Evolutionary conservation across 169 alveolate species (phyloP).

Genomic region (Cryptosporidium andersoni): DNA sequence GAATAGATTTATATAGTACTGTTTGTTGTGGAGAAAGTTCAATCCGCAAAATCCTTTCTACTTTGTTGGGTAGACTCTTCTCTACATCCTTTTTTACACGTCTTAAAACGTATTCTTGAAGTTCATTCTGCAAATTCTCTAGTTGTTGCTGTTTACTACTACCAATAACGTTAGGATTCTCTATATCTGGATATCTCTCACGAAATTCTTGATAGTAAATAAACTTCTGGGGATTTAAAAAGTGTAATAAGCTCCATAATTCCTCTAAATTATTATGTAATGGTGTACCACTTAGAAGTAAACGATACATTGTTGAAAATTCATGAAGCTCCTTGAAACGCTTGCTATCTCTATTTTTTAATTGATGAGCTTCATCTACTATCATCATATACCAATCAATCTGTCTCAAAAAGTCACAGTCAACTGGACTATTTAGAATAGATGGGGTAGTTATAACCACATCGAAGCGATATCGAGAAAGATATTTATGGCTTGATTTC

Average conservation of each 20-base stretch:
- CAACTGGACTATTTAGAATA: constrained; percentile 84
- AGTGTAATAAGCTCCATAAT: constrained; percentile 94
- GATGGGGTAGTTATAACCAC: constrained; percentile 89
- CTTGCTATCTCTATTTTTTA: constrained; percentile 88
- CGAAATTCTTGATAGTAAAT: constrained; percentile 82
- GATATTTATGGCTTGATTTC: constrained; percentile 1
- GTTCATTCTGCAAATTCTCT: constrained; percentile 84
- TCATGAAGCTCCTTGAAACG: constrained; percentile 86
- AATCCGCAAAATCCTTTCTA: constrained; percentile 88
- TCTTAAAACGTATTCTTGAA: constrained; percentile 86
- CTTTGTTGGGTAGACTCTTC: constrained; percentile 89
- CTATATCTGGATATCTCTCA: constrained; percentile 83
- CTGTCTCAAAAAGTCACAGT: constrained; percentile 85
- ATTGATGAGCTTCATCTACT: constrained; percentile 93
- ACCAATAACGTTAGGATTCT: constrained; percentile 87
- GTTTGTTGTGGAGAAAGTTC: constrained; percentile 89
- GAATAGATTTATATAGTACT: constrained; percentile 84
- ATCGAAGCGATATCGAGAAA: constrained; percentile 79
- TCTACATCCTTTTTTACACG: constrained; percentile 91
- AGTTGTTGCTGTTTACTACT: constrained; percentile 86
- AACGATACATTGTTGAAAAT: constrained; percentile 86
- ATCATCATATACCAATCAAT: constrained; percentile 90
- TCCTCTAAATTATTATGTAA: constrained; percentile 93
- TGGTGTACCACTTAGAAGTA: constrained; percentile 95
- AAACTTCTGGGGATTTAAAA: constrained; percentile 89